Evolutionary conservation across 1,139 yeast species (phyloP).

Genomic region (Debaryomyces sp.): DNA sequence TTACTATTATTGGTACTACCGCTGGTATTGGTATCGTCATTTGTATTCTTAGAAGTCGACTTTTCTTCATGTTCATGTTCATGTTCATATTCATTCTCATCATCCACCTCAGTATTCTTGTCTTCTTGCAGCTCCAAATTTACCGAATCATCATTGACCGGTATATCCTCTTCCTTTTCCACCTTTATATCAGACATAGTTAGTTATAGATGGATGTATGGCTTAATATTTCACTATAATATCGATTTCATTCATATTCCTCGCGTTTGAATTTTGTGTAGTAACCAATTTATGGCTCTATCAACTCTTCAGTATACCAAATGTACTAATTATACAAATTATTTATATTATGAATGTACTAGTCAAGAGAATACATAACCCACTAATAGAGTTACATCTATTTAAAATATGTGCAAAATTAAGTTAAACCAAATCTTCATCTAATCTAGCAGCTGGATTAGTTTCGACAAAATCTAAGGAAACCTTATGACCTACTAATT

Average conservation of each 20-base stretch:
- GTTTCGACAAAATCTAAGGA: conserved; percentile 90
- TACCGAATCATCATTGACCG: neutral
- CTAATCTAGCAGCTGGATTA: conserved; percentile 97
- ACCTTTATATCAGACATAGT: conserved; percentile 4
- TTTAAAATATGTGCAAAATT: neutral
- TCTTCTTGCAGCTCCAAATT: conserved; percentile 2
- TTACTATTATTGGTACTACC: conserved; percentile 5
- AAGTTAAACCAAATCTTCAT: conserved; percentile 46
- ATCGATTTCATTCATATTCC: neutral
- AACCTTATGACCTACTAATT: conserved; percentile 92
- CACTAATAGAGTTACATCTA: neutral
- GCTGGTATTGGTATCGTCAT: neutral
- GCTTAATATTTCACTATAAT: neutral
- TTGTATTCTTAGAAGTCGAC: conserved; percentile 2
- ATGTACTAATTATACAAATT: neutral
- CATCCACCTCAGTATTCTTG: neutral
- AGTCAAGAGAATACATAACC: neutral
- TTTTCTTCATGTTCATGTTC: neutral
- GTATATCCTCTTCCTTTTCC: neutral
- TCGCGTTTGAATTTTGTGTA: conserved; percentile 2
- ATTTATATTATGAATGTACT: conserved; percentile 1
- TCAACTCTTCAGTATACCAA: neutral
- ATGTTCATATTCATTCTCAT: neutral
- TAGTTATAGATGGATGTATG: neutral
- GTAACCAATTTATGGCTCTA: neutral